Base-by-base conservation (phyloP, 352 stramenopile genomes). In the Phytophthora litchii region DNA sequence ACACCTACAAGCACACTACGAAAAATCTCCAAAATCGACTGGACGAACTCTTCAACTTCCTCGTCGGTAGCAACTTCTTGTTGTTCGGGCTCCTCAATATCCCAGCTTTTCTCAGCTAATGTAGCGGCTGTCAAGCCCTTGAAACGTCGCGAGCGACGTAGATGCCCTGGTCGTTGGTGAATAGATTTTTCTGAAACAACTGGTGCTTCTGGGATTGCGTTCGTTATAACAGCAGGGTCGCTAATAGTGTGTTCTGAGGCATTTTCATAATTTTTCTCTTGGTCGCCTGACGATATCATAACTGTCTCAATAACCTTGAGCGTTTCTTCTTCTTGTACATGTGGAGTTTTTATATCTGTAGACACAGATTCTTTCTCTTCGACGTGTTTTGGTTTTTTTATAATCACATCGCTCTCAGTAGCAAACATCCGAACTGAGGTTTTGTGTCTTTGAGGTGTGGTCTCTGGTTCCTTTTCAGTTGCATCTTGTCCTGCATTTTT, bases 141-240 rank as follows among this genome's bases (percentile, higher is more conserved):
- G 31, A 63, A 67, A 3, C 37, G 59, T 14, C 52, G 54, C 38
- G 52, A 56, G 19, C 59, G 52, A 20, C 52, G 52, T 8, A 67
- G 20, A 38, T 53, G 44, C 14, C 45, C 37, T 35, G 38, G 45
- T 11, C 14, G 52, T 25, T 42, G 53, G 21, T 42, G 21, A 25
- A 37, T 32, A 9, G 17, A n/a, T 31, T 19, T 58, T 23, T 40
- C 45, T 12, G 4, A 10, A 62, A n/a, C 51, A 36, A 2, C 47
- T 38, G 16, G 12, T 7, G 9, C 16, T 10, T 58, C 29, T 1
- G 19, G 13, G 23, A 21, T 23, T 14, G 27, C 3, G 2, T 64
- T 19, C 0, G 23, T 20, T 11, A 29, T 16, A 44, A 10, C 14
- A 29, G 13, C 3, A 13, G 34, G 34, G 23, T 0, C 3, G n/a